These are phyloP conservation scores for Colletotrichum chrysophilum DNA, from an alignment of 2,329 filamentous ascomycete genomes.

Conservation along the genomic window DNA sequence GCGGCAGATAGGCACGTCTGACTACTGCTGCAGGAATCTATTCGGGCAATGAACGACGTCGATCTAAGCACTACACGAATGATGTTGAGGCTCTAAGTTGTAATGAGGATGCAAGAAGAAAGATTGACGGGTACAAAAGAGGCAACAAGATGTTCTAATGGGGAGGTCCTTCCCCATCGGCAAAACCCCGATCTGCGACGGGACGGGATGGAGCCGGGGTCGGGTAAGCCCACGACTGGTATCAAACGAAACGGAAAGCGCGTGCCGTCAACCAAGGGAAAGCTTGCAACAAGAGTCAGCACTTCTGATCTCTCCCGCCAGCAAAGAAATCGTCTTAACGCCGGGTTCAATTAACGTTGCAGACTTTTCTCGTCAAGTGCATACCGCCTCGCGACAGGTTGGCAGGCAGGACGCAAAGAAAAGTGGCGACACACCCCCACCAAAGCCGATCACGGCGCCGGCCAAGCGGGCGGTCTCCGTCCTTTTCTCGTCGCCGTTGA, in stretches of 20 bases:
- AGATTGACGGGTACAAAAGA: not conserved
- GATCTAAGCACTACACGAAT: not conserved
- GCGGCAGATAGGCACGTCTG: not conserved
- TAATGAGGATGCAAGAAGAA: not conserved
- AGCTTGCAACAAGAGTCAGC: not conserved
- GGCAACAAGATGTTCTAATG: not conserved
- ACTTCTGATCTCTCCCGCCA: not conserved
- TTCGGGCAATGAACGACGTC: not conserved
- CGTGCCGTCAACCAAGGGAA: not conserved
- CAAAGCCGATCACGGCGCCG: constrained; percentile 14
- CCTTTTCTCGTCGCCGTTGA: not conserved
- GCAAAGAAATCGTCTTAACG: not conserved
- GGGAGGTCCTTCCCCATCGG: not conserved
- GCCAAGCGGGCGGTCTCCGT: not conserved
- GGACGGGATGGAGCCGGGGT: not conserved
- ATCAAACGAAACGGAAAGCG: not conserved
- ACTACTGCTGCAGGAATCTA: not conserved
- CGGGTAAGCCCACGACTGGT: not conserved
- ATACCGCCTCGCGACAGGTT: not conserved
- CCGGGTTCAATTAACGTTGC: not conserved
- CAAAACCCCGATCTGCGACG: not conserved
- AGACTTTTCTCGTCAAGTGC: not conserved
- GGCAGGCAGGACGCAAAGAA: not conserved
- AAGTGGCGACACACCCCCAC: not conserved
- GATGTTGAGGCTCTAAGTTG: not conserved